Percentiles rank a stretch among this genome's conserved stretches.
Evolutionary conservation across 129 eudicot species (phyloP).

Genomic region (Lonicera japonica): DNA sequence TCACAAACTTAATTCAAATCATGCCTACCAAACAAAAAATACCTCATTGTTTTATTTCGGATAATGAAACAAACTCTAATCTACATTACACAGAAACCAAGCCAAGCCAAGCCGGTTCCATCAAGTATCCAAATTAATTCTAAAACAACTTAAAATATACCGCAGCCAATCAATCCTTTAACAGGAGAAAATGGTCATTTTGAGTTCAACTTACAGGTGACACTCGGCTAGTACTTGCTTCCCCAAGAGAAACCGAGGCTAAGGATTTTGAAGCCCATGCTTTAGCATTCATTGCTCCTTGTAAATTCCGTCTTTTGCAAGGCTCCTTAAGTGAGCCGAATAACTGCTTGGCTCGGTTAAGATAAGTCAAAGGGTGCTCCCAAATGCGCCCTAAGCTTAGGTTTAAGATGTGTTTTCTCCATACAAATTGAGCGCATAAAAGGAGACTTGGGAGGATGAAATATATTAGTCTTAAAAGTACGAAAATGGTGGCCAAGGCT

Average conservation of each 20-base stretch:
- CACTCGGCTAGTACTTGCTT: constrained; percentile 48
- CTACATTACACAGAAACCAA: constrained; percentile 22
- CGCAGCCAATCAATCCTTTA: constrained; percentile 6
- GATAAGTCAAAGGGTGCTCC: constrained; percentile 52
- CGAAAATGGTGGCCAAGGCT: constrained; percentile 71
- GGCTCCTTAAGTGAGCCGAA: constrained; percentile 53
- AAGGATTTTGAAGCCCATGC: constrained; percentile 90
- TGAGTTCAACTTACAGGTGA: constrained; percentile 21
- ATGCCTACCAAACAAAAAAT: constrained; percentile 6
- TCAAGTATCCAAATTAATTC: background rate
- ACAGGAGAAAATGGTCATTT: background rate
- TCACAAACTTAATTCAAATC: constrained; percentile 1
- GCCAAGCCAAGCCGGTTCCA: constrained; percentile 11
- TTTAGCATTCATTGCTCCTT: constrained; percentile 73
- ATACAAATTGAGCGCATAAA: constrained; percentile 34
- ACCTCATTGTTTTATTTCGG: constrained; percentile 7
- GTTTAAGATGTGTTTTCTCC: constrained; percentile 47
- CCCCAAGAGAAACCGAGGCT: constrained; percentile 82
- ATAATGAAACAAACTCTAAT: constrained; percentile 14
- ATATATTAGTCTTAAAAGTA: constrained; percentile 54
- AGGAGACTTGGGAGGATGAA: constrained; percentile 36
- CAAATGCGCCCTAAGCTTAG: constrained; percentile 43
- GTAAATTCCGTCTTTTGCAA: constrained; percentile 71
- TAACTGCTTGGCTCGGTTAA: constrained; percentile 45
- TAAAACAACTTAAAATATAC: constrained; percentile 11